Evolutionary conservation across 495 filamentous ascomycete species (phyloP), one percentile per base, ranked within the genome.

Genomic region (Aspergillus sclerotioniger): DNA sequence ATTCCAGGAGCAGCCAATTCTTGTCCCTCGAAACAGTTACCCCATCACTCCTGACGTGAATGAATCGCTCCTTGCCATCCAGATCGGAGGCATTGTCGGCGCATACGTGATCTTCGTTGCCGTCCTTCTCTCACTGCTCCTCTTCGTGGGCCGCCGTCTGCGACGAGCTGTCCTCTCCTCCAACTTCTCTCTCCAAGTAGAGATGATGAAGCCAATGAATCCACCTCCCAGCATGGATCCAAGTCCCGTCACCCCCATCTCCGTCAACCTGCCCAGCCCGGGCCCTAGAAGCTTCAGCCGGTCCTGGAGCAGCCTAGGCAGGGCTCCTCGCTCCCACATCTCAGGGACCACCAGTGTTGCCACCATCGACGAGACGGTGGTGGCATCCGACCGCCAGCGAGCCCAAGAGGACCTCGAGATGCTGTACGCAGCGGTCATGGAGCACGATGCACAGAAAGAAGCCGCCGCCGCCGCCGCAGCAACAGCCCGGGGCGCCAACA

Each of bases 371-470:
- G 83, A 86, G 53, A 81, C 81, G 44, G 82, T 95, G 29, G 81
- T 96, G 28, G 82, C 86, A 35, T 77, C 80, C 57, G 90, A 96
- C 73, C 83, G 82, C 59, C 82, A 80, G 60, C 82, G 84, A 70
- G 84, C 87, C 66, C 86, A 92, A 67, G 78, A 83, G 57, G 87
- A 96, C 67, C 85, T 97, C 75, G 91, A 94, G 67, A 86, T 90
- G 69, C 84, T 97, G 63, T 97, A 97, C 68, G 90, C 85, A 50
- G 87, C 91, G 45, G 92, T 96, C 58, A 88, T 96, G 89, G 90
- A 90, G 72, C 88, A 93, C 51, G 90, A 95, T 71, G 86, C 84
- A 37, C 83, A 84, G 49, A 88, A 89, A 72, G 75, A 83, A 52
- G 73, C 73, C 1, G 46, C 35, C 3, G 47, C 29, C 32, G 49